Evolutionary conservation across 352 stramenopile species (phyloP).

Genomic region (Phytopythium boreale): DNA sequence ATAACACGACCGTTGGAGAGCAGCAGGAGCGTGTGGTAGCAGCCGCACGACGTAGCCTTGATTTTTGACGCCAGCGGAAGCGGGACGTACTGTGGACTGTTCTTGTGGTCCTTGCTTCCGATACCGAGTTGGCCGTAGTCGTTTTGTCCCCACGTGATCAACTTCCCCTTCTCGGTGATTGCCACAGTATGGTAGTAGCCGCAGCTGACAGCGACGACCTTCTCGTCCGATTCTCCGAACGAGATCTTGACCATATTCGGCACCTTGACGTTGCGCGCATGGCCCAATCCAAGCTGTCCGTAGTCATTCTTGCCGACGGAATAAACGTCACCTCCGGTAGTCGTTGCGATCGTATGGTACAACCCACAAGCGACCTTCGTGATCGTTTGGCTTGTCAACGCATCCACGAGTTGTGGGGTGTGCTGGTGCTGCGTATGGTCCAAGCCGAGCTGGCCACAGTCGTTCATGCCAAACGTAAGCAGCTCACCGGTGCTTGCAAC

Average conservation of each 20-base stretch:
- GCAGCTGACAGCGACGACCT: conserved; percentile 72
- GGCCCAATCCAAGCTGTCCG: conserved; percentile 76
- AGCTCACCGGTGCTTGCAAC: conserved; percentile 73
- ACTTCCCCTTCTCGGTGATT: conserved; percentile 78
- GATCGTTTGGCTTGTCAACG: conserved; percentile 67
- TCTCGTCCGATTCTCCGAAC: conserved; percentile 68
- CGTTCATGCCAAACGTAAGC: conserved; percentile 88
- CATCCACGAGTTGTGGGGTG: conserved; percentile 74
- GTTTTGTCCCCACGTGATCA: conserved; percentile 85
- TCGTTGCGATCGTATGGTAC: conserved; percentile 76
- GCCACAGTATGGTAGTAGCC: conserved; percentile 85
- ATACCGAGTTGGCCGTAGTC: conserved; percentile 87
- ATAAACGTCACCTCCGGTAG: conserved; percentile 72
- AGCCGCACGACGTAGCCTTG: conserved; percentile 73
- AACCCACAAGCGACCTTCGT: conserved; percentile 72
- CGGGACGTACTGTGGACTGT: conserved; percentile 69
- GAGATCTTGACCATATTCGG: conserved; percentile 65
- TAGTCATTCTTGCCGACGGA: conserved; percentile 88
- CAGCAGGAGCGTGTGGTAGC: conserved; percentile 81
- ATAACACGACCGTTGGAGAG: conserved; percentile 78
- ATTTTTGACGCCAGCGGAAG: conserved; percentile 80
- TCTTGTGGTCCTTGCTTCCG: conserved; percentile 88
- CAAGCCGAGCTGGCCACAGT: conserved; percentile 80
- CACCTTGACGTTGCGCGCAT: conserved; percentile 75
- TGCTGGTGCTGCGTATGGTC: conserved; percentile 85